Base-by-base conservation (phyloP, 352 stramenopile species). In the Pythium rishiriense region DNA sequence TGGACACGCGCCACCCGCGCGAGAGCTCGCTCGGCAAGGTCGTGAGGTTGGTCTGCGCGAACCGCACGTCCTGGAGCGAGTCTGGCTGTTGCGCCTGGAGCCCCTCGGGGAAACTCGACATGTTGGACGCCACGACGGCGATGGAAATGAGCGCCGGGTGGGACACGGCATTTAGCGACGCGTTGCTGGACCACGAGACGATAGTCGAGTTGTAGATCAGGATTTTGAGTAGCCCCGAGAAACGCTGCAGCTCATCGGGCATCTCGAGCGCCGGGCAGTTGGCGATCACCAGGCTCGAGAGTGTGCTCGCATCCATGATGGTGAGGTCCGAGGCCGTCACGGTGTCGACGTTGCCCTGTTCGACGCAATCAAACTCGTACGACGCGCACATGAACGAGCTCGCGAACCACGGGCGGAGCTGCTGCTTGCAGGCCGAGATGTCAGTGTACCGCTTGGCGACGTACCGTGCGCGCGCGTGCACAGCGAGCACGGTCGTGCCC, bases 181-280 rank as follows among this genome's bases (percentile, higher is more conserved):
- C 66, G 6, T 3, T 59, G 21, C 28, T 8, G 19, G 68, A 42
- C 69, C 73, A 78, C 12, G 41, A 53, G 2, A 62, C 56, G 41
- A 80, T 68, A 5, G 58, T 78, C 28, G 66, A 69, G 54, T 80
- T 80, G 63, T 77, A 80, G 15, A 80, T 17, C 46, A 75, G 50
- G 29, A 80, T 57, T 42, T 74, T 74, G 55, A 75, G 59, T 29
- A 80, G 19, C 14, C 68, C 64, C 1, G 63, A 65, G 37, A 80
- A 80, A 22, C 57, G 53, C 33, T 73, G 69, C 19, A 80, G 46
- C 24, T 59, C 47, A 0, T 62, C 1, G 0, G 73, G 73, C 62
- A 80, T 68, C 9, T 49, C 56, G 11, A 80, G 47, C 21, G 58
- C 63, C 12, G 62, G 69, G 29, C 73, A 80, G 31, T 80, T 73